A percentile compares a stretch with the other conserved stretches of the same genome.
These are phyloP conservation scores for Naganishia albida DNA, from an alignment of 1,284 basidiomycete species.

Conservation along the genomic window DNA sequence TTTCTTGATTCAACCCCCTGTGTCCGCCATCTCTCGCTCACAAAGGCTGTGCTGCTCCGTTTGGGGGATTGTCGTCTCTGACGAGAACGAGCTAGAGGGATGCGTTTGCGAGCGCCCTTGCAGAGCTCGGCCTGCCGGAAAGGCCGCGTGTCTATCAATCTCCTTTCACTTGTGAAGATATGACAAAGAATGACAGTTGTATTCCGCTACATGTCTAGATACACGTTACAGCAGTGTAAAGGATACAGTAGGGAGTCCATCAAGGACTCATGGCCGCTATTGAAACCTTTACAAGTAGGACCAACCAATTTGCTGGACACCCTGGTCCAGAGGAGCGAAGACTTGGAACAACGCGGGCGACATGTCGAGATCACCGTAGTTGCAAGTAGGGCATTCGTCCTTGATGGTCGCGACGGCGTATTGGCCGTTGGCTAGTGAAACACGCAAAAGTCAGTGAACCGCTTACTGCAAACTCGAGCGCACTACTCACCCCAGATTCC, in stretches of 20 bases:
- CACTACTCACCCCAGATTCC: constrained; percentile 2
- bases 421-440: constrained; percentile 56
- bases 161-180: too few relatives aligned
- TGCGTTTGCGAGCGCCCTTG: too few relatives aligned
- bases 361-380: constrained; percentile 68
- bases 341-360: constrained; percentile 25
- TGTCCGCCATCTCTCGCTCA: too few relatives aligned
- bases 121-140: too few relatives aligned
- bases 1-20: too few relatives aligned
- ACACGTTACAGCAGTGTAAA: constrained; percentile 2
- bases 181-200: constrained; percentile 3
- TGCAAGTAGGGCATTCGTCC: constrained; percentile 51
- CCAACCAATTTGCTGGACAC: constrained; percentile 19
- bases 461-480: constrained; percentile 35
- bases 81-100: too few relatives aligned
- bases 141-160: too few relatives aligned
- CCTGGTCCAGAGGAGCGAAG: constrained; percentile 20
- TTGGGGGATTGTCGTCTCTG: too few relatives aligned
- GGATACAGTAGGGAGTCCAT: constrained; percentile 2
- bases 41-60: too few relatives aligned
- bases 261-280: neutral
- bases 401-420: constrained; percentile 57
- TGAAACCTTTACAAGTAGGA: neutral
- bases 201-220: constrained; percentile 6
- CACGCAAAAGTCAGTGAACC: neutral